phyloP scores from a whole-genome alignment of 441 rosid genomes.

The Adansonia grandidieri region DNA sequence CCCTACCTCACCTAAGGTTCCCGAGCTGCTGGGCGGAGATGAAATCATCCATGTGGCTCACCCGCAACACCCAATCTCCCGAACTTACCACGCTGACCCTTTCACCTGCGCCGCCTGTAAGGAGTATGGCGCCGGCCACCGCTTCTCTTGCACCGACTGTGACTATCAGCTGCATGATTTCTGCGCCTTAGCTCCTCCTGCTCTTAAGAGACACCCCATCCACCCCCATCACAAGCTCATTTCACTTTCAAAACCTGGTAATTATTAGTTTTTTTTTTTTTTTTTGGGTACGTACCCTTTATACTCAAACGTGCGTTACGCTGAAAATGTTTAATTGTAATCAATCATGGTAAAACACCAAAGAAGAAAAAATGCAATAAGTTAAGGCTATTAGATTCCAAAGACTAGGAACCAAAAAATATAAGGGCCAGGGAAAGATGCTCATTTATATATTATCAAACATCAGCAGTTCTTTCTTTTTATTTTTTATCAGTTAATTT shows the following conservation, averaged over 20 bases:
- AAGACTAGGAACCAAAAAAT: too few relatives aligned
- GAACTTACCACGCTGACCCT: conserved; percentile 51
- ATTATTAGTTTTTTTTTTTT: not conserved
- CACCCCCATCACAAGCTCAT: conserved; percentile 73
- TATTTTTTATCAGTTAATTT: too few relatives aligned
- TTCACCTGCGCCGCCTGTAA: conserved; percentile 79
- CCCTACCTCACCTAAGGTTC: conserved; percentile 55
- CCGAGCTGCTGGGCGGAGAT: conserved; percentile 41
- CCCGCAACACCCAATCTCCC: conserved; percentile 57
- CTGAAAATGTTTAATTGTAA: too few relatives aligned
- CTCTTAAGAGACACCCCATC: conserved; percentile 65
- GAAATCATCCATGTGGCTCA: conserved; percentile 60
- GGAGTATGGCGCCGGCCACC: conserved; percentile 79
- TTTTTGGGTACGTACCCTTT: too few relatives aligned
- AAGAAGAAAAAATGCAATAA: too few relatives aligned
- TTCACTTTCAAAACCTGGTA: conserved; percentile 73
- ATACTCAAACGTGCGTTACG: not conserved
- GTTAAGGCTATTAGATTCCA: too few relatives aligned
- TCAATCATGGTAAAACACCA: too few relatives aligned
- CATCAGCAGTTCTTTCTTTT: too few relatives aligned
- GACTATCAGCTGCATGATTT: conserved; percentile 81
- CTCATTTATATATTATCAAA: too few relatives aligned
- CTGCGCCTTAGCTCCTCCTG: conserved; percentile 73
- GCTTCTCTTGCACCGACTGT: conserved; percentile 67
- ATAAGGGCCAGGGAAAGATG: too few relatives aligned